Conservation (phyloP, 2,329 filamentous ascomycete species). For the Pseudogymnoascus sp. region DNA sequence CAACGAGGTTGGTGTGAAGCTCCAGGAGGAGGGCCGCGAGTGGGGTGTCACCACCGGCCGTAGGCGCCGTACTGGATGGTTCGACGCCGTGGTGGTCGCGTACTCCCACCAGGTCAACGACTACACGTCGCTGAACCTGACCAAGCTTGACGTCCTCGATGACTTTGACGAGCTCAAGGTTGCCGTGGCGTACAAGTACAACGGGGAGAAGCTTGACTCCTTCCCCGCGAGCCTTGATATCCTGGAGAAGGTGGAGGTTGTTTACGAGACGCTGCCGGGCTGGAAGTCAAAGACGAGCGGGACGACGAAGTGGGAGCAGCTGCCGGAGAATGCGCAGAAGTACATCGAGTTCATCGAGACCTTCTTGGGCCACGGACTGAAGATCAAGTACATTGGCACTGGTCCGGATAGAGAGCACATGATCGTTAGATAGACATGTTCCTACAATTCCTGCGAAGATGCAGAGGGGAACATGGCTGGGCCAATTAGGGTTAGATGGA, state of each 20-base stretch:
- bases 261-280: conserved; percentile 60
- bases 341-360: conserved; percentile 63
- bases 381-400: conserved; percentile 58
- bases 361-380: conserved; percentile 46
- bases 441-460: not conserved
- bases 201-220: conserved; percentile 43
- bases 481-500: not conserved
- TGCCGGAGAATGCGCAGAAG: conserved; percentile 55
- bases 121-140: conserved; percentile 47
- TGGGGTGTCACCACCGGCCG: conserved; percentile 44
- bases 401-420: conserved; percentile 58
- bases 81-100: conserved; percentile 51
- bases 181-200: conserved; percentile 56
- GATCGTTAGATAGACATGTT: conserved; percentile 32
- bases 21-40: conserved; percentile 41
- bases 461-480: not conserved
- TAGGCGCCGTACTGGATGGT: conserved; percentile 52
- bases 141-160: conserved; percentile 63
- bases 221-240: conserved; percentile 57
- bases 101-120: conserved; percentile 40
- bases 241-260: conserved; percentile 52
- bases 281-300: conserved; percentile 60
- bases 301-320: conserved; percentile 29
- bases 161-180: conserved; percentile 68
- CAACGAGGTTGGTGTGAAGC: conserved; percentile 36